phyloP scores from a whole-genome alignment of 2,329 filamentous ascomycete genomes.

The Chaetomiaceae sp. region DNA sequence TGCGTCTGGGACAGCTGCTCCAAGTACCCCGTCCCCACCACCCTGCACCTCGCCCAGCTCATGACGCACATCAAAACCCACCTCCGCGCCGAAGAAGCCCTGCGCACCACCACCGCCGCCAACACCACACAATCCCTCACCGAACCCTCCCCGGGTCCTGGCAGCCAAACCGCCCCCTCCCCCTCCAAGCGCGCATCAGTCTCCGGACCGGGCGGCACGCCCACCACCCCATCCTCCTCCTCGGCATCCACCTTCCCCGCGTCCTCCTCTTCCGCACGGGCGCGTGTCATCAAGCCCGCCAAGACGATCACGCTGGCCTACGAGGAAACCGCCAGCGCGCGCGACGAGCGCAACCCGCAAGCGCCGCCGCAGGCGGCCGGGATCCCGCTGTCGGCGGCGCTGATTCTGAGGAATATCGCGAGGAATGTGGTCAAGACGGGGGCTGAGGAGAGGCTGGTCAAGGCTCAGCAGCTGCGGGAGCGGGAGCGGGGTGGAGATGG shows the following conservation, averaged over 20 bases:
- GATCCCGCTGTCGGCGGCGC: constrained; percentile 69
- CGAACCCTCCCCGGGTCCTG: not conserved
- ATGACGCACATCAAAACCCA: constrained; percentile 65
- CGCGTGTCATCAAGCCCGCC: constrained; percentile 45
- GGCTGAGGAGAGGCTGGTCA: constrained; percentile 48
- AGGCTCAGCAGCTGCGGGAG: no score
- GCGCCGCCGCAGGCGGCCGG: constrained; percentile 60
- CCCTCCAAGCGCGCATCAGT: no score
- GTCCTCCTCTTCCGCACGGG: constrained; percentile 15
- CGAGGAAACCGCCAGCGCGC: constrained; percentile 50
- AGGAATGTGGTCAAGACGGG: constrained; percentile 58
- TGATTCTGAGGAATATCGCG: constrained; percentile 74
- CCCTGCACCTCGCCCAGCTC: constrained; percentile 45
- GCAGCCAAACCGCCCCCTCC: no score
- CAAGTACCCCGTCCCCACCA: constrained; percentile 44
- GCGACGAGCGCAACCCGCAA: constrained; percentile 54
- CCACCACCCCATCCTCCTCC: not conserved
- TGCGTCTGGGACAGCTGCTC: constrained; percentile 65
- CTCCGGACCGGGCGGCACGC: not conserved
- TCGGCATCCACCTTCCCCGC: not conserved
- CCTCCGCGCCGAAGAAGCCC: constrained; percentile 25
- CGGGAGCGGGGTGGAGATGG: constrained; percentile 8
- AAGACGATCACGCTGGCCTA: constrained; percentile 49
- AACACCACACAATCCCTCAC: constrained; percentile 12
- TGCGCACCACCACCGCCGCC: constrained; percentile 17